Percentiles rank a stretch among this genome's conserved stretches.
phyloP scores from a whole-genome alignment of 2,329 filamentous ascomycete species.

The Fusarium concolor region DNA sequence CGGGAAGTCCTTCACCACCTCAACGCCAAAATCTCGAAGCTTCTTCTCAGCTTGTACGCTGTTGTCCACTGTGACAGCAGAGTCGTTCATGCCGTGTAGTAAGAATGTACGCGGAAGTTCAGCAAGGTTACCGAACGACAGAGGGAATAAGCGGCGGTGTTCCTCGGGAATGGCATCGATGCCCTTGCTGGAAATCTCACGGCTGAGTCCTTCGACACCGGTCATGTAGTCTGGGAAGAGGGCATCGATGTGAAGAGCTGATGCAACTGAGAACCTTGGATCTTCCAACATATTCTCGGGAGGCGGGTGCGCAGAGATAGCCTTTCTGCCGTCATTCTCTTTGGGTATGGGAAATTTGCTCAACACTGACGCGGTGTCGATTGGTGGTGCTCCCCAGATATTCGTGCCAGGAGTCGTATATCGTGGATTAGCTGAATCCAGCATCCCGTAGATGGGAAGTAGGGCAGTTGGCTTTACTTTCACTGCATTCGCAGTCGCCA shows the following conservation, averaged over 20 bases:
- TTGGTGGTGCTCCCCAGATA: conserved; percentile 17
- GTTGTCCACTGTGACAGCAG: conserved; percentile 34
- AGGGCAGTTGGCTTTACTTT: conserved; percentile 21
- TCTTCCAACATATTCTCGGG: not conserved
- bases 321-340: conserved; percentile 12
- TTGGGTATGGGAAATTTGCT: conserved; percentile 17
- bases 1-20: conserved; percentile 28
- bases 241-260: conserved; percentile 37
- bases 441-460: conserved; percentile 37
- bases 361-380: conserved; percentile 26
- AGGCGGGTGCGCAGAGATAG: conserved; percentile 12
- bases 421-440: conserved; percentile 15
- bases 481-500: conserved; percentile 18
- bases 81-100: conserved; percentile 38
- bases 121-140: conserved; percentile 18
- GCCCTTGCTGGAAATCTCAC: conserved; percentile 17
- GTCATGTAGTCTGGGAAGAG: conserved; percentile 42
- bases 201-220: conserved; percentile 18
- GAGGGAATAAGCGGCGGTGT: conserved; percentile 30
- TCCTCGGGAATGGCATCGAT: conserved; percentile 16
- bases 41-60: conserved; percentile 37
- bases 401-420: conserved; percentile 33
- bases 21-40: conserved; percentile 19
- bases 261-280: conserved; percentile 1
- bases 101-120: conserved; percentile 34